Conservation (phyloP, 2,329 filamentous ascomycete species). For the Epichloe glyceriae region DNA sequence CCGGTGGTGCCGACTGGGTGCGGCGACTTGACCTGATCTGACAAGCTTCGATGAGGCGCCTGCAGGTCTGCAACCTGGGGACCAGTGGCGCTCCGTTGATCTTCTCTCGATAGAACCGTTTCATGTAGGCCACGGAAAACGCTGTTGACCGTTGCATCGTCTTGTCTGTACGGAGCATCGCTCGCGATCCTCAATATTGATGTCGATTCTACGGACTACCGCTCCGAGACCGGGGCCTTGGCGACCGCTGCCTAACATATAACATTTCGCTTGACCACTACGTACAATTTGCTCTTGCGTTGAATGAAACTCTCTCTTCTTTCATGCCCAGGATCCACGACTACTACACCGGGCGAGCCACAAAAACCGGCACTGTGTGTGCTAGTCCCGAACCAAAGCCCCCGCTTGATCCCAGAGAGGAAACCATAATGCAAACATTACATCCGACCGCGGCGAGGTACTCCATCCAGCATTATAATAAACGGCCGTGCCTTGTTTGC, state of each 20-base stretch:
- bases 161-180: not conserved
- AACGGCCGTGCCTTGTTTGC: not conserved
- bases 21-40: no score
- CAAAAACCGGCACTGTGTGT: conserved; percentile 2
- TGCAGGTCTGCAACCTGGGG: not conserved
- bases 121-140: no score
- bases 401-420: conserved; percentile 1
- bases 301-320: not conserved
- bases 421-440: conserved; percentile 2
- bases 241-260: not conserved
- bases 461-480: not conserved
- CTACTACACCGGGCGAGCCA: not conserved
- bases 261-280: not conserved
- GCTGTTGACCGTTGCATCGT: no score
- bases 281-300: not conserved
- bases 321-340: not conserved
- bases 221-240: not conserved
- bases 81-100: not conserved
- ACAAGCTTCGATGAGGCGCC: not conserved
- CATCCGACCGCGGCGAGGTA: conserved; percentile 1
- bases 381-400: not conserved
- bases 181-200: no score
- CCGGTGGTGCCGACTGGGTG: not conserved
- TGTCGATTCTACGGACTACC: no score
- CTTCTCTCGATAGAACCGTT: not conserved